Conservation (phyloP, 2,329 filamentous ascomycete genomes). For the Trichoderma sp. region DNA sequence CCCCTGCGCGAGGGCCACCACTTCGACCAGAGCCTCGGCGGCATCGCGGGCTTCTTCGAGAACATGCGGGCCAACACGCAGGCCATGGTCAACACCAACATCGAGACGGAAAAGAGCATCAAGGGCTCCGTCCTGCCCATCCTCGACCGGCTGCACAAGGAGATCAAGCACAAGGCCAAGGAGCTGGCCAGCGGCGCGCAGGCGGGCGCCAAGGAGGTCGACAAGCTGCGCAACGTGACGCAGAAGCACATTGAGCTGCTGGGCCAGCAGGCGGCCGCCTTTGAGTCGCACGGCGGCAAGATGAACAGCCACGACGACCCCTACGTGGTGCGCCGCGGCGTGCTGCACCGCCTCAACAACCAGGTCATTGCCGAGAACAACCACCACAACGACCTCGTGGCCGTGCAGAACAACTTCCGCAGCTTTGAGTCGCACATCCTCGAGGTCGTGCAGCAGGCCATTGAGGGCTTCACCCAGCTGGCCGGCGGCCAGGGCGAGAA, state of each 20-base stretch:
- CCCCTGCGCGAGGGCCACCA: conserved; percentile 89
- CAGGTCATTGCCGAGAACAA: conserved; percentile 96
- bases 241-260: conserved; percentile 97
- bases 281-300: conserved; percentile 73
- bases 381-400: conserved; percentile 86
- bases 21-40: conserved; percentile 87
- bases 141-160: conserved; percentile 87
- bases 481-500: conserved; percentile 80
- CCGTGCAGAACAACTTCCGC: conserved; percentile 87
- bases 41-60: conserved; percentile 87
- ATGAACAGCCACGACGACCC: conserved; percentile 77
- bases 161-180: conserved; percentile 96
- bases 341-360: conserved; percentile 82
- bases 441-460: conserved; percentile 76
- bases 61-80: conserved; percentile 92
- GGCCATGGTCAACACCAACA: conserved; percentile 83
- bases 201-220: conserved; percentile 86
- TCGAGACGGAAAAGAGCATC: conserved; percentile 88
- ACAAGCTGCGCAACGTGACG: conserved; percentile 80
- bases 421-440: conserved; percentile 87
- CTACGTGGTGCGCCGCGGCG: conserved; percentile 80
- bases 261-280: conserved; percentile 79
- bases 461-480: conserved; percentile 82
- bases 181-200: conserved; percentile 79
- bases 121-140: conserved; percentile 84